Conservation (phyloP, 2,329 filamentous ascomycete genomes). For the Fusarium virguliforme region DNA sequence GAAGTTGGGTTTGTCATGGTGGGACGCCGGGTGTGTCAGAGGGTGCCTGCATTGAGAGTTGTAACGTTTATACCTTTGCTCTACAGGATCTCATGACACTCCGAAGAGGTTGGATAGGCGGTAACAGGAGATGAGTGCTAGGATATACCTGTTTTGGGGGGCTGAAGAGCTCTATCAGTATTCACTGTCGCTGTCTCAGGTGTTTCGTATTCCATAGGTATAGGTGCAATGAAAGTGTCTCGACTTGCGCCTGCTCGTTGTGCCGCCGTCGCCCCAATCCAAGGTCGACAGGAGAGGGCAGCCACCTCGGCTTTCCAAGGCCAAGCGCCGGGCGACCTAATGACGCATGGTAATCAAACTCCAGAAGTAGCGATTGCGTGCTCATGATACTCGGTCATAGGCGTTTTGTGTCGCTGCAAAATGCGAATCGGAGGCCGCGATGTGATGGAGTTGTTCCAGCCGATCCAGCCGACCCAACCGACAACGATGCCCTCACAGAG, state of each 20-base stretch:
- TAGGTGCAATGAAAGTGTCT: neutral
- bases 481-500: neutral
- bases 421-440: neutral
- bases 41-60: too few species aligned
- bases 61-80: neutral
- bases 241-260: too few species aligned
- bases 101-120: too few species aligned
- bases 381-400: conserved; percentile 3
- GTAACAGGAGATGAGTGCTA: too few species aligned
- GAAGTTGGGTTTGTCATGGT: neutral
- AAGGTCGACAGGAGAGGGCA: neutral
- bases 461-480: conserved; percentile 17
- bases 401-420: neutral
- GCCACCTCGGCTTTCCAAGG: neutral
- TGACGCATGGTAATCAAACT: conserved; percentile 10
- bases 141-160: neutral
- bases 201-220: too few species aligned
- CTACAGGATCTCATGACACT: neutral
- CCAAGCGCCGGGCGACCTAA: neutral
- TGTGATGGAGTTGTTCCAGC: neutral
- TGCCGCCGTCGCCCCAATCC: too few species aligned
- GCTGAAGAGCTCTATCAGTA: too few species aligned
- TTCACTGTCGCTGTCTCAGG: too few species aligned
- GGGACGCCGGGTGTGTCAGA: neutral
- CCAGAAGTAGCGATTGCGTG: conserved; percentile 6